Evolutionary conservation across 225 moss, liverwort and hornwort genomes (phyloP), one percentile per base, ranked within the genome.

Genomic region (Ulota crispa): DNA sequence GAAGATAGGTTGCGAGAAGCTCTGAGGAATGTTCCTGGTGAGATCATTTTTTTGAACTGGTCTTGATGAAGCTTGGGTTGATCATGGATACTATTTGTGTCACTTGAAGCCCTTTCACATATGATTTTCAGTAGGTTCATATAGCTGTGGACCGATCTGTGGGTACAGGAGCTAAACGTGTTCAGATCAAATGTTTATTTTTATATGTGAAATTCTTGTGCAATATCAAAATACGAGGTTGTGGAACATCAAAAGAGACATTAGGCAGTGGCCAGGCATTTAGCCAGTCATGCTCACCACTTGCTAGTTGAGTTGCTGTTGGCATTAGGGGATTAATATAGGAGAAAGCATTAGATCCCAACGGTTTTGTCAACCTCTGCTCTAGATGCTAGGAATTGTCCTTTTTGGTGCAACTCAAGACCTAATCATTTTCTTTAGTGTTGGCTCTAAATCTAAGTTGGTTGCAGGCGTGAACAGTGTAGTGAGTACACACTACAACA

Each of bases 391-490:
- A 26, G 26, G 30, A 4, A 75, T 32, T 63, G 11, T 50, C 50
- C 50, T 1, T 18, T 50, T 50, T 16, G 50, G 50, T 5, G 50
- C 50, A 50, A 18, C 18, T 50, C 18, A 50, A 57, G 12, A 12
- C 45, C 55, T 26, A 20, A 45, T 30, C 47, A n/a, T 68, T 80
- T 68, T 41, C 4, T 13, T 3, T 34, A 65, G 1, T 15, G 6
- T 3, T 42, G 34, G 36, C 28, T 74, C 56, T 31, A 14, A 65
- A 60, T 62, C 8, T 34, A 52, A 50, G 47, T 31, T 61, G 82
- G 3, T 41, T 70, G 80, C 70, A 89, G 85, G 85, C 18, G 84
- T 87, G 68, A 87, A 87, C 77, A 80, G 53, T 14, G 73, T 89
- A 7, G n/a, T 52, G n/a, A 70, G 82, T 52, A 68, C 76, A 14